These are phyloP conservation scores for Letharia columbiana DNA, from an alignment of 495 filamentous ascomycete species.

Conservation along the genomic window DNA sequence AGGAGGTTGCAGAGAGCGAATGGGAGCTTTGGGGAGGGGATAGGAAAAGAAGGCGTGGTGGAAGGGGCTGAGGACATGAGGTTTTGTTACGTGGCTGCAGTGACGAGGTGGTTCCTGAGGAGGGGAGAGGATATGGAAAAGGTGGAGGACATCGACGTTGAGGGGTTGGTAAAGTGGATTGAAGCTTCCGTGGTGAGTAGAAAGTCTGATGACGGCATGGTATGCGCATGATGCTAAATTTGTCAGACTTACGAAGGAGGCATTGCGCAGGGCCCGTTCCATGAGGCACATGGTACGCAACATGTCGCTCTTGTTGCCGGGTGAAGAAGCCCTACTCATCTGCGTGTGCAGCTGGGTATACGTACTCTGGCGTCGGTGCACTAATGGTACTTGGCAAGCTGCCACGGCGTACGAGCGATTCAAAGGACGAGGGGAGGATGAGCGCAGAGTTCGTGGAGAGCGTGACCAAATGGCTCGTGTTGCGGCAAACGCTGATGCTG, in stretches of 20 bases:
- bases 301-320: constrained; percentile 20
- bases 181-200: constrained; percentile 52
- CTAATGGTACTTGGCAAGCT: constrained; percentile 59
- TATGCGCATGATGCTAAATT: constrained; percentile 13
- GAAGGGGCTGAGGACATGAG: constrained; percentile 76
- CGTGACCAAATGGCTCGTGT: constrained; percentile 57
- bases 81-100: constrained; percentile 74
- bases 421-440: constrained; percentile 3
- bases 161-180: constrained; percentile 61
- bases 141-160: constrained; percentile 67
- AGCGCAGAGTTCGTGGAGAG: constrained; percentile 33
- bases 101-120: constrained; percentile 79
- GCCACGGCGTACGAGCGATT: constrained; percentile 22
- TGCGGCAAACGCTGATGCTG: constrained; percentile 55
- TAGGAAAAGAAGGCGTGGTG: constrained; percentile 51
- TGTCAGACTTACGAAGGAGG: constrained; percentile 82
- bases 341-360: constrained; percentile 60
- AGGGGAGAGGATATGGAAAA: constrained; percentile 39
- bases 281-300: constrained; percentile 79
- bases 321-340: constrained; percentile 20
- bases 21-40: constrained; percentile 84
- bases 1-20: constrained; percentile 67
- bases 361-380: constrained; percentile 73
- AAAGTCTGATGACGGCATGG: not conserved
- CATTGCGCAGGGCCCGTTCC: constrained; percentile 66